A percentile compares a stretch with the other conserved stretches of the same genome.
Evolutionary conservation across 257 asterid genomes (phyloP).

Genomic region (Nicotiana attenuata): DNA sequence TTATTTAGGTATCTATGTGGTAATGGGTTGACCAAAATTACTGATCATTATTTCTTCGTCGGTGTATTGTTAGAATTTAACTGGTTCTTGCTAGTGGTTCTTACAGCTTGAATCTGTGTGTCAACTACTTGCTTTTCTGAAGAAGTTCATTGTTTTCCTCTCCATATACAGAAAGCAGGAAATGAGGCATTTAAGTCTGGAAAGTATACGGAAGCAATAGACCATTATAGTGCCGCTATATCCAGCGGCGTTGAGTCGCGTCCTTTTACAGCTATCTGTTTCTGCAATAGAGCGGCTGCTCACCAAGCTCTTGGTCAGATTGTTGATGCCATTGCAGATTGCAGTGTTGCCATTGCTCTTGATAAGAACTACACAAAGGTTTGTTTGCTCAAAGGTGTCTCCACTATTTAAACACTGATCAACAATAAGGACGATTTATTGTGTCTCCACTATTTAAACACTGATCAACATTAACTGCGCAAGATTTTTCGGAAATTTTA

Average conservation of each 20-base stretch:
- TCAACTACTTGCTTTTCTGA: constrained; percentile 3
- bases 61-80: neutral
- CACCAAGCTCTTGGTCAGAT: constrained; percentile 74
- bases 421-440: too few species aligned
- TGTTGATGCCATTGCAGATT: constrained; percentile 89
- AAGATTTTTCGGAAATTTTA: too few species aligned
- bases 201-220: constrained; percentile 74
- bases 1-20: neutral
- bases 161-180: constrained; percentile 64
- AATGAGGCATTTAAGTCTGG: constrained; percentile 80
- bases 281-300: constrained; percentile 98
- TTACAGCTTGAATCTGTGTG: neutral
- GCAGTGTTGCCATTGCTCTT: constrained; percentile 88
- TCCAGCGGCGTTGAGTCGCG: constrained; percentile 72
- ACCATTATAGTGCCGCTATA: constrained; percentile 76
- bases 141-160: constrained; percentile 9
- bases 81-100: neutral
- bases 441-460: neutral
- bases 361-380: constrained; percentile 79
- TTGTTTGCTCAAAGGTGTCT: constrained; percentile 7
- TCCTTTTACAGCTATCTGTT: constrained; percentile 86
- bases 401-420: too few species aligned
- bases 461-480: neutral
- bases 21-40: neutral
- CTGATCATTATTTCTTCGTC: neutral